Conservation (phyloP, 148 eudicot species). For the Persicaria tinctoria region DNA sequence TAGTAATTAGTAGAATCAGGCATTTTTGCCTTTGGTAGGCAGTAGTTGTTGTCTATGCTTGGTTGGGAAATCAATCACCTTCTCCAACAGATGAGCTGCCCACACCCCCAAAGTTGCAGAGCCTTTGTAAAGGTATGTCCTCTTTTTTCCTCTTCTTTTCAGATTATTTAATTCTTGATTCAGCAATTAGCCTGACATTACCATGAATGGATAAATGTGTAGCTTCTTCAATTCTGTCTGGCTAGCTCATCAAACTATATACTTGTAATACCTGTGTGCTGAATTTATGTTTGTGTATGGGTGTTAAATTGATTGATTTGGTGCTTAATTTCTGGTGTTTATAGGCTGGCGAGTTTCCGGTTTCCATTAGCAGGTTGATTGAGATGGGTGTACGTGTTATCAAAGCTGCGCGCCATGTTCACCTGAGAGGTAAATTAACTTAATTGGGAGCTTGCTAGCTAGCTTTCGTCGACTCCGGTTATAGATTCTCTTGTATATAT, state of each 20-base stretch:
- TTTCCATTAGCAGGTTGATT: no score
- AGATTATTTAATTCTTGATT: neutral
- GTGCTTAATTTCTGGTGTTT: no score
- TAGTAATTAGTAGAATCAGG: neutral
- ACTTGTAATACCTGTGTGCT: neutral
- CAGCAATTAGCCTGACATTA: neutral
- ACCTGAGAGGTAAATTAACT: no score
- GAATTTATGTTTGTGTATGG: neutral
- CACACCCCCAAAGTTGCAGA: neutral
- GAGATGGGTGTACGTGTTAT: no score
- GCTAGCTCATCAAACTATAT: neutral
- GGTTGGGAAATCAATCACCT: neutral
- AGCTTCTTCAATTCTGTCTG: neutral
- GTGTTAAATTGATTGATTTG: neutral
- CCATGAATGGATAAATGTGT: neutral
- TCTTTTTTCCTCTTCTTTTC: constrained; percentile 1
- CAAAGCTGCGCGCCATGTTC: no score
- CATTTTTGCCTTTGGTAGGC: constrained; percentile 5
- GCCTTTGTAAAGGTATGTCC: neutral
- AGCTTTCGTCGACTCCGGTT: no score
- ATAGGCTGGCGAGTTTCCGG: no score
- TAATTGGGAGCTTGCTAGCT: no score
- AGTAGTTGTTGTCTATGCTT: neutral
- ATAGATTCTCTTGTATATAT: no score
- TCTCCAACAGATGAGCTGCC: neutral